Evolutionary conservation across 2,329 filamentous ascomycete genomes (phyloP), one percentile per base, ranked within the genome.

Genomic region (Epichloe hybrida): DNA sequence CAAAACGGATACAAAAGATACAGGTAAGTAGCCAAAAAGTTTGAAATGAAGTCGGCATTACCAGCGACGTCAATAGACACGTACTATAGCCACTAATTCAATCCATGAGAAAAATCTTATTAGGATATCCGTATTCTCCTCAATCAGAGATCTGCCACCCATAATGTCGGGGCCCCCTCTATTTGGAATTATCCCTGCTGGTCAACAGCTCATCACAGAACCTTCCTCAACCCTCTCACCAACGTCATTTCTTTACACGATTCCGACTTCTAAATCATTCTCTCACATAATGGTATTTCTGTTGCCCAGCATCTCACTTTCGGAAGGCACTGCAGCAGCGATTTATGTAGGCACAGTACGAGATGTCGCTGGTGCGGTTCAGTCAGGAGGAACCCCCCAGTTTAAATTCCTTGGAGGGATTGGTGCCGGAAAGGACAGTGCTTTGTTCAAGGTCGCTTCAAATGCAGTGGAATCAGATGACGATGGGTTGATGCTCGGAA

Each of bases 381-480:
- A 66, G 3, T 64, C 69, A 4, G 72, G 71, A 37, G 67, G 66
- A 40, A 59, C 64, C 3, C 71, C 76, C 1, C 79, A 83, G 45
- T 95, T 95, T 70, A 81, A 77, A 53, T 88, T 98, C 60, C 80
- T 97, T 4, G 93, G 94, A 55, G 93, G 84, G 46, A 83, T 98
- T 51, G 90, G 87, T 1, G 83, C 86, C 37, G 88, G 90, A 51
- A 96, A 96, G 63, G 89, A 93, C 59, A 91, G 85, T 57, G 88
- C 90, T 37, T 86, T 97, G 52, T 96, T 97, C 74, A 89, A 86
- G 65, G 72, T 95, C 56, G 75, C 72, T 46, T 58, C 60, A 35
- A 52, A 48, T 20, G 17, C 44, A 17, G 56, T 55, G 15, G 52
- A 65, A 52, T 23, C 27, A 3, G 23, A 13, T n/a, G 43, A n/a